A percentile compares a stretch with the other conserved stretches of the same genome.
These are phyloP conservation scores for Globisporangium parvum DNA, from an alignment of 352 stramenopile genomes.

Conservation along the genomic window DNA sequence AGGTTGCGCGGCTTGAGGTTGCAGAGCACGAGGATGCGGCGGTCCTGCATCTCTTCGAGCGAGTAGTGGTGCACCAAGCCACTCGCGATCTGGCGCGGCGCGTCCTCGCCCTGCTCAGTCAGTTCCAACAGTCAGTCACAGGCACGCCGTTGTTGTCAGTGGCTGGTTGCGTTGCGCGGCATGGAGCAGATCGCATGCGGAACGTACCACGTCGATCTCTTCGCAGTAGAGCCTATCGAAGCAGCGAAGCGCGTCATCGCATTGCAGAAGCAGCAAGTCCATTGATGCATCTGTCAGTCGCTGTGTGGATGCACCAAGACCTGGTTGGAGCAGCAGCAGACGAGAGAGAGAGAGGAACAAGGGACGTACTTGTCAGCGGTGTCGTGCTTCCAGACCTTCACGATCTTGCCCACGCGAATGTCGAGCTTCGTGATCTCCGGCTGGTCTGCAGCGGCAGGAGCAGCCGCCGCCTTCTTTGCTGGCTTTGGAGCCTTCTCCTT, in stretches of 20 bases:
- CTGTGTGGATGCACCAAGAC: neutral
- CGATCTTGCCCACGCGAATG: conserved; percentile 89
- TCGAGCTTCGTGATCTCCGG: conserved; percentile 89
- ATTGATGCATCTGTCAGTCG: neutral
- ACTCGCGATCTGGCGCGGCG: conserved; percentile 80
- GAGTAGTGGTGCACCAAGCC: conserved; percentile 85
- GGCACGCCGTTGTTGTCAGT: too few relatives aligned
- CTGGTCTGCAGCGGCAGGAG: conserved; percentile 36
- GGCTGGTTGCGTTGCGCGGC: neutral
- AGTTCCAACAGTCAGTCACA: neutral
- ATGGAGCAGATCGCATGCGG: neutral
- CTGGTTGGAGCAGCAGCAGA: neutral
- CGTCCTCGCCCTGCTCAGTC: conserved; percentile 51
- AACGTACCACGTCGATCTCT: conserved; percentile 80
- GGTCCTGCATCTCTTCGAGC: conserved; percentile 83
- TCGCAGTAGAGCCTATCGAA: conserved; percentile 79
- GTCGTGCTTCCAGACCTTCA: conserved; percentile 91
- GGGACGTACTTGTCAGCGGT: conserved; percentile 74
- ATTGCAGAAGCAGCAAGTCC: too few relatives aligned
- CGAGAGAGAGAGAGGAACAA: too few relatives aligned
- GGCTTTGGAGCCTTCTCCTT: conserved; percentile 44
- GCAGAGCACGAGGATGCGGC: conserved; percentile 82
- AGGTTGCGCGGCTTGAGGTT: conserved; percentile 90
- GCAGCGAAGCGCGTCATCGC: neutral
- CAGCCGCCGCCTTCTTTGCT: conserved; percentile 22